These are phyloP conservation scores for Spathaspora gorwiae DNA, from an alignment of 805 yeast species.

Conservation along the genomic window DNA sequence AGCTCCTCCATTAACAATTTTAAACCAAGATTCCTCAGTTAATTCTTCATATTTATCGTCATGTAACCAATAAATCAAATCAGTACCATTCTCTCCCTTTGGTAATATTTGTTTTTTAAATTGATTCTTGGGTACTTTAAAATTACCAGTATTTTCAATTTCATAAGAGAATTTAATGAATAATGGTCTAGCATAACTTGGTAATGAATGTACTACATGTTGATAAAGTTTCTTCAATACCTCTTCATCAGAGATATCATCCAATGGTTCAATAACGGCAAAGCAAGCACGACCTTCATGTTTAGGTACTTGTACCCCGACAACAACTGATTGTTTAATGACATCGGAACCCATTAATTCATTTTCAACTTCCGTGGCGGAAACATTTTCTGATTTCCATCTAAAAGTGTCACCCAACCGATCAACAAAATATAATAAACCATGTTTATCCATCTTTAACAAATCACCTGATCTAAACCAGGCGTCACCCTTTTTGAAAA, in stretches of 20 bases:
- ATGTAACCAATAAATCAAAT: constrained; percentile 68
- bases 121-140: constrained; percentile 69
- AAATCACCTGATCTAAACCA: constrained; percentile 89
- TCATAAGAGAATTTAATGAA: constrained; percentile 64
- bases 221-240: constrained; percentile 23
- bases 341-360: constrained; percentile 47
- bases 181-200: constrained; percentile 81
- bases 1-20: constrained; percentile 32
- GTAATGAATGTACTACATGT: constrained; percentile 44
- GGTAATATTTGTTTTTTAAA: constrained; percentile 69
- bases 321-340: constrained; percentile 72
- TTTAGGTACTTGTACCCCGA: constrained; percentile 76
- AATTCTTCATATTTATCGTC: constrained; percentile 52
- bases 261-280: constrained; percentile 62
- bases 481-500: constrained; percentile 82
- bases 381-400: constrained; percentile 95
- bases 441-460: constrained; percentile 61
- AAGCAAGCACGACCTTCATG: constrained; percentile 96
- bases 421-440: constrained; percentile 79
- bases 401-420: constrained; percentile 92
- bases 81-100: constrained; percentile 56
- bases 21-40: constrained; percentile 53
- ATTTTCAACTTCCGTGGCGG: constrained; percentile 90
- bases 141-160: constrained; percentile 71
- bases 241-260: constrained; percentile 32